Base-by-base conservation (phyloP, 768 basidiomycete genomes). In the Imleria badia region DNA sequence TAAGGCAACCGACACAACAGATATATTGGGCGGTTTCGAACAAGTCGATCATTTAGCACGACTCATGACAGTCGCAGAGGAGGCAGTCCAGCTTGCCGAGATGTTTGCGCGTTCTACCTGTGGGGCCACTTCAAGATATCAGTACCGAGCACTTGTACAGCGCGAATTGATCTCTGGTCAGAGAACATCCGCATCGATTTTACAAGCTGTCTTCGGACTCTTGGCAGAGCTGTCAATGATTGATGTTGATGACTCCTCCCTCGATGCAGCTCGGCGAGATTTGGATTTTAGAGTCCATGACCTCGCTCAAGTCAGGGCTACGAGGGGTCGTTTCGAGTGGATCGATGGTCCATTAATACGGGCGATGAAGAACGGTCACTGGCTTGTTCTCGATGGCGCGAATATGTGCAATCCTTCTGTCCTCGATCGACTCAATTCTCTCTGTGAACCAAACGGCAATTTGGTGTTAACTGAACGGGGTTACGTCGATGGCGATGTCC, bases 391-490 rank as follows among this genome's bases (percentile, higher is more conserved):
- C 51, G 93, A 97, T 59, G 88, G 86, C 51, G 95, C 97, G 41
- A 99, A 99, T 64, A 78, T 94, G 17, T 99, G 97, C 74, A 95
- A 84, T 57, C 86, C 96, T 2, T 96, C 97, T 13, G 94, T 99
- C 15, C 82, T 99, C 20, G 97, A 99, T 73, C 83, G 97, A 34
- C 83, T 99, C 38, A 99, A 99, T 71, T 94, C 94, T 30, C 83
- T 99, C 11, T 98, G 96, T 68, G 97, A 99, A 73, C 79, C 80
- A 13, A 79, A 88, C 50, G 97, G 97, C 5, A 77, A 75, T 3
- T 73, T 99, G 33, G 84, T 84, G n/a, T 78, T 99, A 41, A 96
- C 84, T 61, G 97, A 99, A 69, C 83, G 91, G 46, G 97, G 97
- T 0, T 82, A 86, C 33, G 84, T 94, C 47, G 73, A 89, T 55